Percentiles rank a stretch among this genome's conserved stretches.
These are phyloP conservation scores for Malus asiatica DNA, from an alignment of 306 rosid species.

Conservation along the genomic window DNA sequence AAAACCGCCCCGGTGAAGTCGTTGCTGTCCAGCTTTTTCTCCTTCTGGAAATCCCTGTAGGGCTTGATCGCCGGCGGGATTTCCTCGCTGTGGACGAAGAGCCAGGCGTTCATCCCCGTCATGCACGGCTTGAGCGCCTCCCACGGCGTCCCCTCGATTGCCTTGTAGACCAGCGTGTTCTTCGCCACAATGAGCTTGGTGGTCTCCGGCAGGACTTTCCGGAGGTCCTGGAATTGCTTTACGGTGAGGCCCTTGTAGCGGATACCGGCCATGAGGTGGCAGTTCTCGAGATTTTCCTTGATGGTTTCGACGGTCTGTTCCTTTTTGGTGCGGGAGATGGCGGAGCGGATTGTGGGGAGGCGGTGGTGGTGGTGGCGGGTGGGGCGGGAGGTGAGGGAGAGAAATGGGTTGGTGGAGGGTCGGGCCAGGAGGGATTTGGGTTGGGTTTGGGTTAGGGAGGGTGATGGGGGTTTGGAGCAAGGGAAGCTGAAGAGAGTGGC, in stretches of 20 bases:
- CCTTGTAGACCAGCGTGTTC: conserved; percentile 82
- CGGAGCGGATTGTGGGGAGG: conserved; percentile 43
- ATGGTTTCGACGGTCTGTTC: conserved; percentile 73
- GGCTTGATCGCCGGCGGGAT: conserved; percentile 83
- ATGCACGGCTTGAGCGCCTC: conserved; percentile 78
- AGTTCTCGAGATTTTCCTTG: conserved; percentile 57
- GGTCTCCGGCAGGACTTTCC: conserved; percentile 56
- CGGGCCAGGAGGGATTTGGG: conserved; percentile 23
- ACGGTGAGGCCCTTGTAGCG: conserved; percentile 88
- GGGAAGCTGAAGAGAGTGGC: conserved; percentile 46
- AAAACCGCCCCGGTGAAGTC: conserved; percentile 86
- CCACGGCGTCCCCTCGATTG: conserved; percentile 77
- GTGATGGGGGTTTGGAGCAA: conserved; percentile 31
- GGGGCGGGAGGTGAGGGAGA: conserved; percentile 16
- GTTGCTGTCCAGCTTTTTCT: conserved; percentile 69
- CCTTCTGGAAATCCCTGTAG: conserved; percentile 76
- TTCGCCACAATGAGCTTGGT: conserved; percentile 75
- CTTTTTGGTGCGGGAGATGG: conserved; percentile 73
- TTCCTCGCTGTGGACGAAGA: conserved; percentile 87
- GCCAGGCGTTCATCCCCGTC: conserved; percentile 96
- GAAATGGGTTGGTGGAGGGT: conserved; percentile 38
- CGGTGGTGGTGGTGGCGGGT: conserved; percentile 4
- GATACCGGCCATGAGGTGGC: conserved; percentile 74
- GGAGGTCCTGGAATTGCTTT: conserved; percentile 79
- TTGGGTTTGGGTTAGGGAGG: conserved; percentile 24